Evolutionary conservation across 192 early-diverging fungal genomes (phyloP).

Genomic region (Podila epicladia): DNA sequence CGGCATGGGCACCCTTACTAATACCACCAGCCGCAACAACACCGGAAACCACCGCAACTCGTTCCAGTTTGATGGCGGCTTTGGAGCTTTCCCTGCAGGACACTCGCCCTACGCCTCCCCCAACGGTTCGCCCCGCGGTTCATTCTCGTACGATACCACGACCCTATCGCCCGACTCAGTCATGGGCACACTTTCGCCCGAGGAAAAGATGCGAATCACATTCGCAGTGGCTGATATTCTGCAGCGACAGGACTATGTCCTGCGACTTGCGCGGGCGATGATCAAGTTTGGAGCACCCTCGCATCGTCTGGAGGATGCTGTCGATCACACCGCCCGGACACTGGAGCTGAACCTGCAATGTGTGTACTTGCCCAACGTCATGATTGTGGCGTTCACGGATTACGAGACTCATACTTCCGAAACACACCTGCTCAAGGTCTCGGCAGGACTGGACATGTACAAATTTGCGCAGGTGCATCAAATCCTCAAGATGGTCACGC

Average conservation of each 20-base stretch:
- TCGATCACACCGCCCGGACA: constrained; percentile 63
- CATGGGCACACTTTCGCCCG: constrained; percentile 42
- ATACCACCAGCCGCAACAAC: constrained; percentile 5
- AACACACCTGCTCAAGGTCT: constrained; percentile 76
- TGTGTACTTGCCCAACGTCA: constrained; percentile 75
- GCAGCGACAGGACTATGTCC: constrained; percentile 74
- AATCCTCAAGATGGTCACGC: constrained; percentile 69
- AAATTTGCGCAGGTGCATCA: constrained; percentile 74
- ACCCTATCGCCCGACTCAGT: constrained; percentile 3
- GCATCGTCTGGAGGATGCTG: constrained; percentile 68
- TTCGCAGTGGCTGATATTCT: constrained; percentile 75
- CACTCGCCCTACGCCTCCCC: constrained; percentile 35
- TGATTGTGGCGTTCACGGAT: constrained; percentile 79
- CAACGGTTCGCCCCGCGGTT: constrained; percentile 35
- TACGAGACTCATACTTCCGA: constrained; percentile 77
- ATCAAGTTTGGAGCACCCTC: constrained; percentile 76
- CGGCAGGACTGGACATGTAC: constrained; percentile 74
- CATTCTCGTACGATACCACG: constrained; percentile 29
- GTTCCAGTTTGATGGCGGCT: constrained; percentile 3
- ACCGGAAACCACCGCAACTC: constrained; percentile 6
- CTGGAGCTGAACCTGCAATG: constrained; percentile 73
- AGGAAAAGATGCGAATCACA: constrained; percentile 64
- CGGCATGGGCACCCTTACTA: constrained; percentile 7
- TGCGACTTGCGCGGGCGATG: constrained; percentile 67
- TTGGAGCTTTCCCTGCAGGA: constrained; percentile 9